Base-by-base conservation (phyloP, 257 asterid species). In the Jasminum sambac region DNA sequence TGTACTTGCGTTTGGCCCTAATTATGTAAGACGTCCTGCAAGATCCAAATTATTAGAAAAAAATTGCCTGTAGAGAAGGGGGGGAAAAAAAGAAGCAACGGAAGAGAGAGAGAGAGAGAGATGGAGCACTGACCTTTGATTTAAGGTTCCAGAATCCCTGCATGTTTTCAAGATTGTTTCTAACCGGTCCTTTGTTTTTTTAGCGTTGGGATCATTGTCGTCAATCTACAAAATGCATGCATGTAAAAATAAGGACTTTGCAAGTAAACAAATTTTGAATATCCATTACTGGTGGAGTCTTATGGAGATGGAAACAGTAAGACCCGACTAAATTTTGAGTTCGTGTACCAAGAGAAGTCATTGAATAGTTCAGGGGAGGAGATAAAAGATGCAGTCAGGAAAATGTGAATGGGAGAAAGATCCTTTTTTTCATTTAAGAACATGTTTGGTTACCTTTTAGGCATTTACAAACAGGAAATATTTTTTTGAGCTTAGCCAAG, bases 11-110 rank as follows among this genome's bases (percentile, higher is more conserved):
- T 64, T 79, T 82, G 72, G 79, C 82, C 76, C 48, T 72, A 66
- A 88, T 68, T 60, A 89, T 58, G 79, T 87, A 88, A 68, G 98
- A 95, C 79, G 80, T 85, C 86, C 99, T 95, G 85, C 68, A 40
- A 66, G 70, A 71, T 39, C 63, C 74, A 24, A 60, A 13, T 24
- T n/a, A 60, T 72, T 41, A 78, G 77, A 30, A 63, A 64, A 63
- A 8, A 34, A 52, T 34, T 57, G 30, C 13, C 42, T 34, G 62
- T 8, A 37, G n/a, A 55, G 17, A 25, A 57, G 11, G 50, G 44
- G 11, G 37, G 55, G 21, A 66, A 44, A 71, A 60, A 43, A 11
- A 34, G 37, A 46, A 30, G n/a, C n/a, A n/a, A n/a, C n/a, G n/a
- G 36, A 30, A 30, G 4, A 30, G 4, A 30, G 36, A 30, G 36